Base-by-base conservation (phyloP, 805 yeast genomes). In the Pichia manshurica region DNA sequence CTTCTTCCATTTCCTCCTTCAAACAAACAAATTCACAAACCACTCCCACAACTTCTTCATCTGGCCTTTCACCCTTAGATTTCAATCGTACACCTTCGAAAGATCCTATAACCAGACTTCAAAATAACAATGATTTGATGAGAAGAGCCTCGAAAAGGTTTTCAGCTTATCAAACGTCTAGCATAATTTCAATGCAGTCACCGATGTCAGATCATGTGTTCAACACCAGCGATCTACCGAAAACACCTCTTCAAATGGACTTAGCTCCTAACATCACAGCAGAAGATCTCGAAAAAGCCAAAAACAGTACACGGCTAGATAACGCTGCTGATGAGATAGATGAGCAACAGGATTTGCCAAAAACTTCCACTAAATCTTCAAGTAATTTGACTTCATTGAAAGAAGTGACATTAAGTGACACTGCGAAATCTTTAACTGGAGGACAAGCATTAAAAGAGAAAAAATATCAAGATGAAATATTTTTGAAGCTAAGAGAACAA, bases 91-190 rank as follows among this genome's bases (percentile, higher is more conserved):
- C 46, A 3, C 45, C 52, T 5, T 34, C 50, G 28, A 66, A 63
- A 19, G 88, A 84, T 56, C 88, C 96, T 0, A 70, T 90, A 25
- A 72, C 81, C 0, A 87, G 86, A 55, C 70, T 91, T 9, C 96
- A 91, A 58, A 81, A 82, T 40, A 87, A 90, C 3, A 87, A 86
- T 42, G 84, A 87, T 3, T 69, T 93, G 29, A 95, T 84, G 69
- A 76, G 99, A 55, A 77, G 96, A 52, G 99, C 98, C 0, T 90
- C 97, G 0, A 84, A 91, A 56, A 72, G 99, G 47, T 91, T 84
- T 61, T 88, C 96, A 5, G 96, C 97, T 0, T 91, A 90, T 52
- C 98, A 91, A 59, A 61, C 64, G 0, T 53, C 60, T 15, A 60
- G 62, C 42, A 62, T 62, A 4, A 51, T 61, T 4, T 61, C 63